Base-by-base conservation (phyloP, 2,329 filamentous ascomycete species). In the Fusarium napiforme region DNA sequence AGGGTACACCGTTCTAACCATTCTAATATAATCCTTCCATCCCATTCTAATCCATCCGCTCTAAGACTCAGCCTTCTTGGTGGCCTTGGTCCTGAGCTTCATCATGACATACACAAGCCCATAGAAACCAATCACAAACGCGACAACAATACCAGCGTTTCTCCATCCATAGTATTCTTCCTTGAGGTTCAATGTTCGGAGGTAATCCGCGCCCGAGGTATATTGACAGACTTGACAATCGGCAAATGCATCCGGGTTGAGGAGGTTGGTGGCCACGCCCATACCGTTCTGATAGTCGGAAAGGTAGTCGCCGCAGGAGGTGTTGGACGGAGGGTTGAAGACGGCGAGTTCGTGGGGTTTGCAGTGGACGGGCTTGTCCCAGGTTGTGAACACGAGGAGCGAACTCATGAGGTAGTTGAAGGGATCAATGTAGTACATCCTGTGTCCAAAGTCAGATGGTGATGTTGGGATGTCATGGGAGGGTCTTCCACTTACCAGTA, bases 151-250 rank as follows among this genome's bases (percentile, higher is more conserved):
- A 0, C 78, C 91, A 0, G 88, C 88, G 78, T 93, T 85, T 47
- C 92, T 85, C 92, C 91, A 93, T 0, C 90, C 91, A 73, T 90
- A 90, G 69, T 85, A 89, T 70, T 92, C 89, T 4, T 89, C 85
- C 1, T 84, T 83, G 5, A 93, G 75, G 75, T 93, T 92, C 16
- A 93, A 67, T 0, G 84, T 88, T 5, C 79, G 74, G 3, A 93
- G 78, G 71, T 91, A 93, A 61, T 92, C 90, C 7, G 85, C 84
- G 0, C 90, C 91, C 15, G 75, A 79, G 1, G 79, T 80, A 78
- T 89, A 93, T 71, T 89, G 84, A 74, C 92, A 93, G 0, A 93
- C 90, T 32, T 81, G 79, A 78, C 92, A 93, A 0, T 79, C 82
- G 0, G 80, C 72, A 0, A 83, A 89, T 0, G 86, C 89, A 5